Conservation (phyloP, 768 basidiomycete genomes). For the Naganishia antarctica region DNA sequence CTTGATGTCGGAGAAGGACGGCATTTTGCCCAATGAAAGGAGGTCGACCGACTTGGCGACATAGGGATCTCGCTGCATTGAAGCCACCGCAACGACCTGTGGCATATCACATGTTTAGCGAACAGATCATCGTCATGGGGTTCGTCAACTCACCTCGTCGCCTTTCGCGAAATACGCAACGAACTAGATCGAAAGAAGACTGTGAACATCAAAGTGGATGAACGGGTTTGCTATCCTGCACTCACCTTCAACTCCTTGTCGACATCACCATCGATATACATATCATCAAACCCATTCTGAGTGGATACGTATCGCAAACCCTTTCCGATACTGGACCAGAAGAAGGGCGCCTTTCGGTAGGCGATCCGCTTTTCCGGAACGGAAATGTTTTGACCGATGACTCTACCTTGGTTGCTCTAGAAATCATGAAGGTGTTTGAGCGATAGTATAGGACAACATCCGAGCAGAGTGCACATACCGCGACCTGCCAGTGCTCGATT, state of each 20-base stretch:
- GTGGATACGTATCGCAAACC: slow-evolving; percentile 77
- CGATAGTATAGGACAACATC: no score
- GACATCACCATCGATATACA: slow-evolving; percentile 70
- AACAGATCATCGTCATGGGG: neutral
- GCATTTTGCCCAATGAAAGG: slow-evolving; percentile 73
- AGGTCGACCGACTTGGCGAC: slow-evolving; percentile 74
- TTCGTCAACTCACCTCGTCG: slow-evolving; percentile 52
- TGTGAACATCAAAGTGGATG: neutral
- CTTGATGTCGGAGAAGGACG: slow-evolving; percentile 65
- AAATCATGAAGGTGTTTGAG: no score
- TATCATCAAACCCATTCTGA: slow-evolving; percentile 62
- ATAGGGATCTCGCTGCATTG: slow-evolving; percentile 74
- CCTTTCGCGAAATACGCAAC: slow-evolving; percentile 71
- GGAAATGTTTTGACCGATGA: slow-evolving; percentile 72
- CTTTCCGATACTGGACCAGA: slow-evolving; percentile 80
- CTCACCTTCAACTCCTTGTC: slow-evolving; percentile 66
- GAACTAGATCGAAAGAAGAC: slow-evolving; percentile 54
- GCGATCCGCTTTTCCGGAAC: slow-evolving; percentile 51
- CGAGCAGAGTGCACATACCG: slow-evolving; percentile 56
- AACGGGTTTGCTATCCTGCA: neutral
- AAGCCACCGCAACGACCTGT: slow-evolving; percentile 47
- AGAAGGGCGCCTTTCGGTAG: slow-evolving; percentile 58
- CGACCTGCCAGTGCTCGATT: slow-evolving; percentile 93
- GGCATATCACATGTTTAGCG: neutral
- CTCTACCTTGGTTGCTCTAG: slow-evolving; percentile 56